Base-by-base conservation (phyloP, 352 stramenopile genomes). In the Elongisporangium senticosum region DNA sequence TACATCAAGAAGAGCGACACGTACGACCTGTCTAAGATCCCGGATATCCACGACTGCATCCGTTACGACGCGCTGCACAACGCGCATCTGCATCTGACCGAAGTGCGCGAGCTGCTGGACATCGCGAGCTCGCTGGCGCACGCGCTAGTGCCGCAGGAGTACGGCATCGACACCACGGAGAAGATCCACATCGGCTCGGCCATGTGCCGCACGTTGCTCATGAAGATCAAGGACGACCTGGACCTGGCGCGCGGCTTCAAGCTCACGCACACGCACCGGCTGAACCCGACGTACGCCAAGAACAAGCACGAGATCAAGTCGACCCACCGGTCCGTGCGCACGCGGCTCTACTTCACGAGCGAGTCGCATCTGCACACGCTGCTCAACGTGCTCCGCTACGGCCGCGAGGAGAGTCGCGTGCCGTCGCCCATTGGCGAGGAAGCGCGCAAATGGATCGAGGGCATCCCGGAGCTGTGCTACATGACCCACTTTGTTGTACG, bases 31-130 rank as follows among this genome's bases (percentile, higher is more conserved):
- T 97, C 87, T 7, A 92, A 98, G 63, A 97, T 99, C 55, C 97
- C 98, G 7, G 98, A 99, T 62, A 97, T 99, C 50, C 97, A 98
- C 71, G 97, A 99, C 72, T 98, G 97, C 73, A 95, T 98, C 54
- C 90, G 96, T 21, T 99, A 98, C 69, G 97, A 99, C 75, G 93
- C 97, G 53, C 84, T 99, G 19, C 98, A 99, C 73, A 99, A 99
- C 69, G 81, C 87, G 17, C 88, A 98, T 62, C 62, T 99, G 33
- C 87, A 95, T 53, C 69, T 99, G 11, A 90, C 86, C 14, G 96
- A 89, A n/a, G 82, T 94, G 7, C 82, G 96, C 47, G 95, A 98
- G 65, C 77, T 99, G 8, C 90, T 99, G 54, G 83, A 98, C 53
- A 88, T 98, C 20, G 96, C 96, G 1, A 96, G 96, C 59, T 79